A percentile compares a stretch with the other conserved stretches of the same genome.
Conservation (phyloP, 495 filamentous ascomycete species). For the Aspergillus wentii region DNA sequence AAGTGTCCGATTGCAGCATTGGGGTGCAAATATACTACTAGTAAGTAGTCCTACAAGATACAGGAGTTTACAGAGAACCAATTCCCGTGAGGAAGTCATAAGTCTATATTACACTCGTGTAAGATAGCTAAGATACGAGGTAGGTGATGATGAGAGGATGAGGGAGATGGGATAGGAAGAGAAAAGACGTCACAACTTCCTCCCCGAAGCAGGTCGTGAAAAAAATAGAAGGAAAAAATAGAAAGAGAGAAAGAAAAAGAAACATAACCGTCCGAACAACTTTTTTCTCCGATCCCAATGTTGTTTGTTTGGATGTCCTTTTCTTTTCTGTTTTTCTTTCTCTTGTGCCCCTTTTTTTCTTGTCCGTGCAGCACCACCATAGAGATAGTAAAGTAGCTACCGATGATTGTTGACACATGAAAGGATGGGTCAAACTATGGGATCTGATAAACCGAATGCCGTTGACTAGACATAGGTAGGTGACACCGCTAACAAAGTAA, state of each 20-base stretch:
- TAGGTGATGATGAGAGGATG: not conserved
- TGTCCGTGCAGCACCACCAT: not conserved
- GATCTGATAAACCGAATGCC: constrained; percentile 24
- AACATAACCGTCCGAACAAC: constrained; percentile 14
- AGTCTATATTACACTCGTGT: constrained; percentile 37
- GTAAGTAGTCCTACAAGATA: no score
- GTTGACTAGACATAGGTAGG: constrained; percentile 34
- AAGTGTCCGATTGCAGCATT: no score
- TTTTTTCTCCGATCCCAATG: constrained; percentile 17
- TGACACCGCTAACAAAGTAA: constrained; percentile 37
- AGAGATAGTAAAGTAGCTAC: not conserved
- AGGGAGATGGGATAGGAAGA: constrained; percentile 7
- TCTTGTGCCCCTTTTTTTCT: not conserved
- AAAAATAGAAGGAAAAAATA: constrained; percentile 9
- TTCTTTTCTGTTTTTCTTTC: not conserved
- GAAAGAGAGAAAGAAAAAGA: constrained; percentile 9
- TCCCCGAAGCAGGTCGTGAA: constrained; percentile 18
- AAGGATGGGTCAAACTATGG: constrained; percentile 13
- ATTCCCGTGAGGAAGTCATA: constrained; percentile 30
- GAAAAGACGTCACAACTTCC: constrained; percentile 31
- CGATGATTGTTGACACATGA: not conserved
- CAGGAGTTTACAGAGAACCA: no score
- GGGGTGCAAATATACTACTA: no score
- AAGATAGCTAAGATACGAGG: constrained; percentile 11
- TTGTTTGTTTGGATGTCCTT: not conserved